phyloP scores from a whole-genome alignment of 2,329 filamentous ascomycete genomes.

The Paraphaeosphaeria minitans region DNA sequence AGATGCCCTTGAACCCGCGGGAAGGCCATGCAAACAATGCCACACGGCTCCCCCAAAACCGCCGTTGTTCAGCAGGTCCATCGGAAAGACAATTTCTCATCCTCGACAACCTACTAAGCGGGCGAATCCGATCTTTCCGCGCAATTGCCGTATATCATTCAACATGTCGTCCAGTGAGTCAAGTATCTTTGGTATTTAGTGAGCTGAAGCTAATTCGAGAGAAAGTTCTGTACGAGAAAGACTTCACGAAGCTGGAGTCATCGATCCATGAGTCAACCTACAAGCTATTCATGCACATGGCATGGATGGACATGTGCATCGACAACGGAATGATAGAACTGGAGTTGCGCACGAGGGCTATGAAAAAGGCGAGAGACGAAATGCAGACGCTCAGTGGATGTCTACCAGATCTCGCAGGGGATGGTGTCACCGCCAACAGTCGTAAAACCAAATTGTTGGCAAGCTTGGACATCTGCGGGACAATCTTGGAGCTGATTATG shows the following conservation, averaged over 20 bases:
- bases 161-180: slow-evolving; percentile 6
- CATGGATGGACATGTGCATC: neutral
- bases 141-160: neutral
- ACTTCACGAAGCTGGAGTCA: neutral
- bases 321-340: neutral
- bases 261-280: slow-evolving; percentile 6
- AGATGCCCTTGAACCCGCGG: neutral
- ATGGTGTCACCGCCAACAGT: neutral
- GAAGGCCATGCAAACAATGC: neutral
- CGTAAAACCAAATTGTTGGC: neutral
- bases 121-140: neutral
- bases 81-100: neutral
- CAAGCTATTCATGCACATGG: neutral
- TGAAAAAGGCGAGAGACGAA: slow-evolving; percentile 1
- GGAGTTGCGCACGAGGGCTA: neutral
- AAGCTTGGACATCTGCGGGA: neutral
- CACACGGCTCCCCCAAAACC: slow-evolving; percentile 5
- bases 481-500: neutral
- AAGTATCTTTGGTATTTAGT: neutral
- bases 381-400: neutral
- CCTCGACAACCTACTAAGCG: neutral
- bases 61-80: neutral
- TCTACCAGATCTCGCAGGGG: neutral
- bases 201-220: neutral
- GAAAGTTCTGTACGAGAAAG: slow-evolving; percentile 4